Evolutionary conservation across 192 early-diverging fungal species (phyloP).

Genomic region (Coemansia guatemalensis): DNA sequence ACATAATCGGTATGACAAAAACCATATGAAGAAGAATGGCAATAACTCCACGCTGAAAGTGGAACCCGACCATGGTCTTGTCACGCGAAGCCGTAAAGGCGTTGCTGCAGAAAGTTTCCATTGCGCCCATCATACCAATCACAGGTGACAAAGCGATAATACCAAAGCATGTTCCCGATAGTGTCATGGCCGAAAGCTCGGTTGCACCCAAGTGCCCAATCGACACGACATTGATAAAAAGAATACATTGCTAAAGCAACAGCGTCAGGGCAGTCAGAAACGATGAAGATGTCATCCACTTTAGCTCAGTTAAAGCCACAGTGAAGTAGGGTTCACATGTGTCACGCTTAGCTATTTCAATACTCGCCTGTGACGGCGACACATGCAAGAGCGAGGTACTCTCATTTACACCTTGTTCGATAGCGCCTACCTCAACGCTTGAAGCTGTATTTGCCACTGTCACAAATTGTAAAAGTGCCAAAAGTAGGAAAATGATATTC

Average conservation of each 20-base stretch:
- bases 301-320: conserved; percentile 26
- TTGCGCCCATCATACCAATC: no score
- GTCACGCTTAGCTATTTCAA: no score
- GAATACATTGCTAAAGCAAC: conserved; percentile 63
- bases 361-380: no score
- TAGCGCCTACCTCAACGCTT: no score
- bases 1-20: conserved; percentile 14
- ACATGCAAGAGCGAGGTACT: no score
- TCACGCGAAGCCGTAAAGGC: no score
- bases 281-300: conserved; percentile 34
- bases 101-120: no score
- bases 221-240: conserved; percentile 61
- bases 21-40: conserved; percentile 9
- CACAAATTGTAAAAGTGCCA: no score
- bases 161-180: conserved; percentile 56
- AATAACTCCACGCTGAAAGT: conserved; percentile 32
- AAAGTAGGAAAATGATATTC: no score
- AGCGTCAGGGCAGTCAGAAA: conserved; percentile 60
- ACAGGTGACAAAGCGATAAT: conserved; percentile 58
- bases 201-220: conserved; percentile 63
- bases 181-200: conserved; percentile 65
- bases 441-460: no score
- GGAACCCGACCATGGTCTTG: conserved; percentile 36
- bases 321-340: conserved; percentile 20
- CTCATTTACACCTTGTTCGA: no score